Conservation (phyloP, 2,329 filamentous ascomycete genomes). For the Diaporthe capsici region DNA sequence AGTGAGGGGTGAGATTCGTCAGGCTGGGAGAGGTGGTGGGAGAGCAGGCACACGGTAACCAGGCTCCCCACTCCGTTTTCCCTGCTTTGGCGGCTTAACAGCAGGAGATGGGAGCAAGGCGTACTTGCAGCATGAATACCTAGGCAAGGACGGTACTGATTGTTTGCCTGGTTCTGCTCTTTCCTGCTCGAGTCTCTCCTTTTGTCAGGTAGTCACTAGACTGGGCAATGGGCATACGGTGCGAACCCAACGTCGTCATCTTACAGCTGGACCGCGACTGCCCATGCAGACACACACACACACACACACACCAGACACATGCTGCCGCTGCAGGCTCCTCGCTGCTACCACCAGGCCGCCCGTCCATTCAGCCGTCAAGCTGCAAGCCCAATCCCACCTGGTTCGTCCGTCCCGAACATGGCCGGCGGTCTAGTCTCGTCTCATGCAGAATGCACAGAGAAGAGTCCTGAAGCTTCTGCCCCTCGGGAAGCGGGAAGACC, state of each 20-base stretch:
- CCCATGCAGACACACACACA: background rate
- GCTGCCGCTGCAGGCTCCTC: background rate
- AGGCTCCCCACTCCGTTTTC: background rate
- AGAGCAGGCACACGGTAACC: background rate
- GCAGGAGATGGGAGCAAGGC: background rate
- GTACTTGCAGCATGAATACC: background rate
- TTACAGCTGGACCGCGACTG: conserved; percentile 20
- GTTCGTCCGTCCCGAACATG: conserved; percentile 13
- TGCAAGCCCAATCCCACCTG: conserved; percentile 21
- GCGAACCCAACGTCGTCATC: conserved; percentile 38
- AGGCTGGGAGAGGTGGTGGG: background rate
- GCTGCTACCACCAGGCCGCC: background rate
- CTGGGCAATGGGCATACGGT: conserved; percentile 14
- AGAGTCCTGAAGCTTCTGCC: conserved; percentile 10
- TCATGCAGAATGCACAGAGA: conserved; percentile 29
- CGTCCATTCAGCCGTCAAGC: conserved; percentile 10
- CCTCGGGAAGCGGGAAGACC: conserved; percentile 28
- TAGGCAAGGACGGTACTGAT: background rate
- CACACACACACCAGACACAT: background rate
- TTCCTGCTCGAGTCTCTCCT: background rate
- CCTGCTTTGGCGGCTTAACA: background rate
- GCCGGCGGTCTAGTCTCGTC: conserved; percentile 16
- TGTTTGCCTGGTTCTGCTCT: background rate
- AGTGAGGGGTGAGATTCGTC: background rate
- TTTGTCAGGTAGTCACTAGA: conserved; percentile 10